Percentiles rank a stretch among this genome's conserved stretches.
Conservation (phyloP, 192 early-diverging fungal species). For the Gorgonomyces haynaldii region DNA sequence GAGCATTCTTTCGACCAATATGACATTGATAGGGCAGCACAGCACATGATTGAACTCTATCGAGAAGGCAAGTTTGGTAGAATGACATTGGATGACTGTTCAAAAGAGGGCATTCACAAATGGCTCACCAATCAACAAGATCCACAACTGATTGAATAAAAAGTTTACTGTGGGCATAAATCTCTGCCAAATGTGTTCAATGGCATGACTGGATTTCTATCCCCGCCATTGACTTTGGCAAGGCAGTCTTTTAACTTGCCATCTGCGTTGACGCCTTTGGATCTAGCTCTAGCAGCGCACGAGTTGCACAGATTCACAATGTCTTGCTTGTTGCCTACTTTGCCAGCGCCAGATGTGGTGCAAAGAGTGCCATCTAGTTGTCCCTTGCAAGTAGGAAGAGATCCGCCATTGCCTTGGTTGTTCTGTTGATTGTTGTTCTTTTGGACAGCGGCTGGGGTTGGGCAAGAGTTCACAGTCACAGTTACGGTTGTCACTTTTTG, state of each 20-base stretch:
- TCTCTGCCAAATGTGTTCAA: neutral
- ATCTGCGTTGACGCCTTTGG: neutral
- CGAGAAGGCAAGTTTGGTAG: conserved; percentile 72
- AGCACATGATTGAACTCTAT: conserved; percentile 64
- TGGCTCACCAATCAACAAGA: conserved; percentile 5
- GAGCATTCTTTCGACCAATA: conserved; percentile 46
- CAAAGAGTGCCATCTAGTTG: neutral
- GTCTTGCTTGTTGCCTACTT: neutral
- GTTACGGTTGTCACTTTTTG: no score
- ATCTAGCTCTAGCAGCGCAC: neutral
- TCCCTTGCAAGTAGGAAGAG: neutral
- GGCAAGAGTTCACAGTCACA: no score
- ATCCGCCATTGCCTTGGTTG: no score
- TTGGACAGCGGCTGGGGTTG: neutral
- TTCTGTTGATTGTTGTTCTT: conserved; percentile 1
- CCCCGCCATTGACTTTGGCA: neutral
- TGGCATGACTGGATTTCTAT: neutral
- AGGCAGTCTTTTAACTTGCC: conserved; percentile 1
- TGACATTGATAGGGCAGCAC: conserved; percentile 55
- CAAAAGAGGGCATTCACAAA: conserved; percentile 7
- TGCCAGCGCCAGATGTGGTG: neutral
- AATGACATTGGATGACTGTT: conserved; percentile 70
- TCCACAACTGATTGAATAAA: no score
- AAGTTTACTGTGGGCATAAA: neutral
- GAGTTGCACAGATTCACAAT: neutral